Percentiles rank a stretch among this genome's conserved stretches.
Conservation (phyloP, 2,329 filamentous ascomycete species). For the Botrytis byssoidea region DNA sequence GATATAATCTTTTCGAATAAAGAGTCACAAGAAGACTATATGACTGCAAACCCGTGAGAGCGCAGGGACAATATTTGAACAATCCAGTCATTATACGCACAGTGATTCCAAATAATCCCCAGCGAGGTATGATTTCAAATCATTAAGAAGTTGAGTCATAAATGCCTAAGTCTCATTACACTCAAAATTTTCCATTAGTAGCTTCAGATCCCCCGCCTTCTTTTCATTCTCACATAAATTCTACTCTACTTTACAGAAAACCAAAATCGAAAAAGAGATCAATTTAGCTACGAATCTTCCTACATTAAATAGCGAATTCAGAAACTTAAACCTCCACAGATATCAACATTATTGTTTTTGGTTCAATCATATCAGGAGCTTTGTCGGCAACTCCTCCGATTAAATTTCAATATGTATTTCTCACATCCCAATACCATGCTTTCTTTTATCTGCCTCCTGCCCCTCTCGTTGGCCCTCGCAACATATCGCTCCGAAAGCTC, state of each 20-base stretch:
- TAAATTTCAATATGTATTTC: not conserved
- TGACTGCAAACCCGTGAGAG: not conserved
- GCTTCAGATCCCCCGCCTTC: not conserved
- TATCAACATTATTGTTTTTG: not conserved
- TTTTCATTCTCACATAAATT: not conserved
- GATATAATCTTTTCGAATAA: too few relatives aligned
- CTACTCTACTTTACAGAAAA: not conserved
- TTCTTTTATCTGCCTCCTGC: not conserved
- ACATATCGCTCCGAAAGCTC: not conserved
- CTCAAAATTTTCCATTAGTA: too few relatives aligned
- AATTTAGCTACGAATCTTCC: too few relatives aligned
- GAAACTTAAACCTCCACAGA: not conserved
- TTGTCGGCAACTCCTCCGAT: not conserved
- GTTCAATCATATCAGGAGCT: not conserved
- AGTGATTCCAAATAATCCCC: not conserved
- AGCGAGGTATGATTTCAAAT: not conserved
- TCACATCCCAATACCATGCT: not conserved
- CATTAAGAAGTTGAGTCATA: not conserved
- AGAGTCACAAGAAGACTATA: not conserved
- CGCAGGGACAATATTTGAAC: not conserved
- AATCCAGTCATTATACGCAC: not conserved
- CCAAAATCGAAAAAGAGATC: not conserved
- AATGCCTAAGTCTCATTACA: not conserved
- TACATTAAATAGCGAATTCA: not conserved
- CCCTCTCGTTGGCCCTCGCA: not conserved